Conservation (phyloP, 2,329 filamentous ascomycete genomes). For the Rhinocladiella similis region DNA sequence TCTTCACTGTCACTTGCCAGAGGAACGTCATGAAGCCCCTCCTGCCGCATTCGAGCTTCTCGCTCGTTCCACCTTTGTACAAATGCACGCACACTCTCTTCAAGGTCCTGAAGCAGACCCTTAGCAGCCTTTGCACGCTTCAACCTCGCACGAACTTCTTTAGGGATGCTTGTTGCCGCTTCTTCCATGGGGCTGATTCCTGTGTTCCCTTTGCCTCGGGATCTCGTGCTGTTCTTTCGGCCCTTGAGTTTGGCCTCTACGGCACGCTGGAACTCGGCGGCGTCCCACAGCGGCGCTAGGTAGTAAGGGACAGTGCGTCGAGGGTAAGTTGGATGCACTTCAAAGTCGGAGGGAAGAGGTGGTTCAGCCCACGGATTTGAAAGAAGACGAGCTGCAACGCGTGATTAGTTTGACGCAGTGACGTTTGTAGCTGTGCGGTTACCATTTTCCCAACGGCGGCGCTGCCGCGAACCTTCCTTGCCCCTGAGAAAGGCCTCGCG, state of each 20-base stretch:
- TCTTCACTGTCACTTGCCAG: slow-evolving; percentile 42
- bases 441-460: slow-evolving; percentile 96
- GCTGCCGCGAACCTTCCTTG: slow-evolving; percentile 82
- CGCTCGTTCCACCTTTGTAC: slow-evolving; percentile 61
- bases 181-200: slow-evolving; percentile 36
- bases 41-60: slow-evolving; percentile 48
- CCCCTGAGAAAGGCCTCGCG: slow-evolving; percentile 81
- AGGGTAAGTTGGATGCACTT: slow-evolving; percentile 76
- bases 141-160: slow-evolving; percentile 74
- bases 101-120: slow-evolving; percentile 76
- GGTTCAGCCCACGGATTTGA: slow-evolving; percentile 84
- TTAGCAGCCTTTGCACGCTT: slow-evolving; percentile 79
- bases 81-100: slow-evolving; percentile 79
- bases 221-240: slow-evolving; percentile 36
- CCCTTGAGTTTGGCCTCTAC: slow-evolving; percentile 40
- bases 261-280: slow-evolving; percentile 46
- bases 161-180: slow-evolving; percentile 59
- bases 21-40: slow-evolving; percentile 47
- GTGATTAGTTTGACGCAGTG: slow-evolving; percentile 5
- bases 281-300: slow-evolving; percentile 81
- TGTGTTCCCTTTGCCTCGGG: slow-evolving; percentile 37
- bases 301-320: slow-evolving; percentile 79
- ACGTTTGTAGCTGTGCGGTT: slow-evolving; percentile 32
- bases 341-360: slow-evolving; percentile 79
- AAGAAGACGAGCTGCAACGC: slow-evolving; percentile 70